Base-by-base conservation (phyloP, 257 asterid genomes). In the Scutellaria baicalensis region DNA sequence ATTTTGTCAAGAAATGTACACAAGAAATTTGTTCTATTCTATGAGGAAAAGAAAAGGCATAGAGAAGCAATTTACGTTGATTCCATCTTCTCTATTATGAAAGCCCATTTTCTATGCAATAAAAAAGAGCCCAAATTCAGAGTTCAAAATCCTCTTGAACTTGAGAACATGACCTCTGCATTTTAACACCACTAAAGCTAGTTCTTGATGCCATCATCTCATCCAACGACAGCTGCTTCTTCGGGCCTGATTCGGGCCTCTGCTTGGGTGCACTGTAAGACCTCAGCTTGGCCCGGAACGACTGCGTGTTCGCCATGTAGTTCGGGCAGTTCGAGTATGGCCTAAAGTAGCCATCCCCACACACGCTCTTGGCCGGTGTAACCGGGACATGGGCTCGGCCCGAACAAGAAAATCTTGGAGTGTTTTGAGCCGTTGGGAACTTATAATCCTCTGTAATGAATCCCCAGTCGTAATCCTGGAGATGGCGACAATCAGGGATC, bases 121-220 rank as follows among this genome's bases (percentile, higher is more conserved):
- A 51, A 56, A 45, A 38, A 48, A 8, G 33, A 31, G n/a, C 40
- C 68, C 14, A 36, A 20, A 36, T 66, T 73, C 77, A 75, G 67
- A 80, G 12, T 76, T 78, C 85, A 44, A 74, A 68, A 47, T 84
- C 89, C 73, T 86, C 88, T 63, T 90, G 80, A 77, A 82, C 95
- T 81, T 85, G 86, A 72, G 92, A 47, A 74, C 87, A 78, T 21
- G 89, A 40, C 79, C 73, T 81, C 81, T 84, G 92, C 97, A 90
- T 90, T 78, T 95, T 84, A 69, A 93, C 89, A 14, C 97, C 92
- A 69, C 88, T 88, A 56, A 93, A 93, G 82, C 98, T 93, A 35
- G 80, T 83, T 66, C 97, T 87, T 35, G 97, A 84, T 11, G 95
- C 89, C 95, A 93, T 87, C 13, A 90, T 78, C 33, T 90, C 94